A percentile compares a stretch with the other conserved stretches of the same genome.
phyloP scores from a whole-genome alignment of 1,139 yeast genomes.

The Pichia sp. region DNA sequence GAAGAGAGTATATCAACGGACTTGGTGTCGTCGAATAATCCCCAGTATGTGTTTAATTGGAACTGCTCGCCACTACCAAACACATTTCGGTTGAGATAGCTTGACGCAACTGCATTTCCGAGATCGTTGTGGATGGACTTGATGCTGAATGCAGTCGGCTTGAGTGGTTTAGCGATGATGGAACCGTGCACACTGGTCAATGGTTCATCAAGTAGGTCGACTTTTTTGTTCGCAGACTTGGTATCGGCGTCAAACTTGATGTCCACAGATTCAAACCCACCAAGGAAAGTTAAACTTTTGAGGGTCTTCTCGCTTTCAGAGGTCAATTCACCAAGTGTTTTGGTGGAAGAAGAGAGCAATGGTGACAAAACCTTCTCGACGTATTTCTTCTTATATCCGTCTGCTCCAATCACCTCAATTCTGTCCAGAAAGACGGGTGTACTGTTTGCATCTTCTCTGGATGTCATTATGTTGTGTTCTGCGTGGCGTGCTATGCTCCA shows the following conservation, averaged over 20 bases:
- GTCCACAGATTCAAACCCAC: slow-evolving; percentile 41
- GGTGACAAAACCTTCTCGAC: slow-evolving; percentile 46
- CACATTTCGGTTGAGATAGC: slow-evolving; percentile 28
- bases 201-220: slow-evolving; percentile 10
- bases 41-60: slow-evolving; percentile 18
- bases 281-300: slow-evolving; percentile 34
- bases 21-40: slow-evolving; percentile 21
- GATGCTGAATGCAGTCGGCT: slow-evolving; percentile 21
- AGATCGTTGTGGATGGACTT: slow-evolving; percentile 24
- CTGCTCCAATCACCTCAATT: slow-evolving; percentile 49
- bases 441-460: slow-evolving; percentile 18
- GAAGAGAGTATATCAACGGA: slow-evolving; percentile 24
- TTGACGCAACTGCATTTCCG: slow-evolving; percentile 26
- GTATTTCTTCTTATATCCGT: slow-evolving; percentile 43
- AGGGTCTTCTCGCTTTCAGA: slow-evolving; percentile 23
- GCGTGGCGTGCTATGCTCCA: background rate
- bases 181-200: slow-evolving; percentile 26
- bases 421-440: slow-evolving; percentile 42
- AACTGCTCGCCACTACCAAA: slow-evolving; percentile 33
- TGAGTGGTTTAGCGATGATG: slow-evolving; percentile 22
- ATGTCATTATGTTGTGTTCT: slow-evolving; percentile 4
- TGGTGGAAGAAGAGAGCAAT: slow-evolving; percentile 41
- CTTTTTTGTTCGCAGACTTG: background rate
- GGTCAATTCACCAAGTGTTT: slow-evolving; percentile 43
- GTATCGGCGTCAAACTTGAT: slow-evolving; percentile 30